A percentile compares a stretch with the other conserved stretches of the same genome.
Conservation (phyloP, 2,329 filamentous ascomycete species). For the Didymosphaeria variabile region DNA sequence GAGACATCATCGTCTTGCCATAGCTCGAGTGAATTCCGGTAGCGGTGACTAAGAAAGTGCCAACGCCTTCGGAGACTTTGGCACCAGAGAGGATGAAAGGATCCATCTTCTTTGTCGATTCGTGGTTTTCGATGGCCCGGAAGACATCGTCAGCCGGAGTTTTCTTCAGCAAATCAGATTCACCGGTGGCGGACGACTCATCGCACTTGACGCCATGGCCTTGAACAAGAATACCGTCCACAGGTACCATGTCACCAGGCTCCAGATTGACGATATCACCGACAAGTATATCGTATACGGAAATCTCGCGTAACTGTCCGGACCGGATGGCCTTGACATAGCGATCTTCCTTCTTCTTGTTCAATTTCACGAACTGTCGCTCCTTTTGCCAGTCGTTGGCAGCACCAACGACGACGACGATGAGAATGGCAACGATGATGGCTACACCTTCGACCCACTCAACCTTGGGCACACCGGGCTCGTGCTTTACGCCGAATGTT, state of each 20-base stretch:
- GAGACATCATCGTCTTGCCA: conserved; percentile 80
- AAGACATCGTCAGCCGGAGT: conserved; percentile 71
- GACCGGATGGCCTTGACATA: conserved; percentile 80
- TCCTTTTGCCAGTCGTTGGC: conserved; percentile 86
- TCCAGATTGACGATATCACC: conserved; percentile 78
- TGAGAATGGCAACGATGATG: conserved; percentile 77
- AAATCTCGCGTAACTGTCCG: conserved; percentile 73
- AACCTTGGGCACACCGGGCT: conserved; percentile 62
- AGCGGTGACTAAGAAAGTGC: conserved; percentile 78
- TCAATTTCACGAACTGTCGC: conserved; percentile 80
- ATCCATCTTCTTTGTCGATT: conserved; percentile 73
- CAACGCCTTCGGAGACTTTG: conserved; percentile 79
- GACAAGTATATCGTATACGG: conserved; percentile 74
- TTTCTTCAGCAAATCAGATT: conserved; percentile 78
- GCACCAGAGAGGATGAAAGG: conserved; percentile 89
- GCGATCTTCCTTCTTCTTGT: conserved; percentile 80
- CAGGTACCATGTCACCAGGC: conserved; percentile 76
- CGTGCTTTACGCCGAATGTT: conserved; percentile 67
- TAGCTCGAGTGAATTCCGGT: conserved; percentile 78
- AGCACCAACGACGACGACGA: conserved; percentile 80
- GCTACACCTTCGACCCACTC: conserved; percentile 87
- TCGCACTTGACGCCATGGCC: conserved; percentile 75
- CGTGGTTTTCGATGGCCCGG: conserved; percentile 68
- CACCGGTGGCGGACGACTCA: conserved; percentile 79
- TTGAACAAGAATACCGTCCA: conserved; percentile 74